phyloP scores from a whole-genome alignment of 202 grass and related monocot genomes.

The Zoysia matrella region DNA sequence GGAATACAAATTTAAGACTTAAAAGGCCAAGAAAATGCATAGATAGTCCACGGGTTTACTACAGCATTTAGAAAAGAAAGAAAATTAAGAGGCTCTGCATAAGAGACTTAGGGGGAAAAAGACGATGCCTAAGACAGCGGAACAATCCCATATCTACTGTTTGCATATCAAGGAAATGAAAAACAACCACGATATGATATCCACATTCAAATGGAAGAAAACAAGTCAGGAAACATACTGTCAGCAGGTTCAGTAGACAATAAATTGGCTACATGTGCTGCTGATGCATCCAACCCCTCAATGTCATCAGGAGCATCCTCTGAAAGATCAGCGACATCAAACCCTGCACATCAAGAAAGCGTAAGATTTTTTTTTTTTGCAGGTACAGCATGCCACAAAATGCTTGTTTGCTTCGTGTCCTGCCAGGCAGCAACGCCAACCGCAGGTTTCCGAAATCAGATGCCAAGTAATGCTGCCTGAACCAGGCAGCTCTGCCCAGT shows the following conservation, averaged over 20 bases:
- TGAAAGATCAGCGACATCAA: slow-evolving; percentile 89
- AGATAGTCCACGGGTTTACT: not conserved
- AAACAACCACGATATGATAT: not conserved
- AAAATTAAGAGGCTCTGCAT: too few relatives aligned
- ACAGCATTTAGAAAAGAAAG: not conserved
- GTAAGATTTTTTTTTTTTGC: not conserved
- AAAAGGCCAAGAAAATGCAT: not conserved
- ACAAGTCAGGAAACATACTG: slow-evolving; percentile 55
- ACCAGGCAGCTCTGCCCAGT: too few relatives aligned
- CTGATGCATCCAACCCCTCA: slow-evolving; percentile 81
- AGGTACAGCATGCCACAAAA: not conserved
- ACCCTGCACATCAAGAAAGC: slow-evolving; percentile 62
- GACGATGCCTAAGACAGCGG: not conserved
- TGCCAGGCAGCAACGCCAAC: too few relatives aligned
- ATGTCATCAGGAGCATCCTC: slow-evolving; percentile 78
- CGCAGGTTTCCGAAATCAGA: too few relatives aligned
- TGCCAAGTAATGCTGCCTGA: too few relatives aligned
- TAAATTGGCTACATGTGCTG: slow-evolving; percentile 92
- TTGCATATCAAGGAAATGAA: slow-evolving; percentile 7
- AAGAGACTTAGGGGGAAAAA: not conserved
- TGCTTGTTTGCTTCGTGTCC: too few relatives aligned
- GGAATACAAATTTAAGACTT: not conserved
- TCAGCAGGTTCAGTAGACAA: slow-evolving; percentile 86
- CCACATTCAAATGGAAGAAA: slow-evolving; percentile 5
- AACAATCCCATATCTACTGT: not conserved